phyloP scores from a whole-genome alignment of 495 filamentous ascomycete genomes.

The Tuber brumale region DNA sequence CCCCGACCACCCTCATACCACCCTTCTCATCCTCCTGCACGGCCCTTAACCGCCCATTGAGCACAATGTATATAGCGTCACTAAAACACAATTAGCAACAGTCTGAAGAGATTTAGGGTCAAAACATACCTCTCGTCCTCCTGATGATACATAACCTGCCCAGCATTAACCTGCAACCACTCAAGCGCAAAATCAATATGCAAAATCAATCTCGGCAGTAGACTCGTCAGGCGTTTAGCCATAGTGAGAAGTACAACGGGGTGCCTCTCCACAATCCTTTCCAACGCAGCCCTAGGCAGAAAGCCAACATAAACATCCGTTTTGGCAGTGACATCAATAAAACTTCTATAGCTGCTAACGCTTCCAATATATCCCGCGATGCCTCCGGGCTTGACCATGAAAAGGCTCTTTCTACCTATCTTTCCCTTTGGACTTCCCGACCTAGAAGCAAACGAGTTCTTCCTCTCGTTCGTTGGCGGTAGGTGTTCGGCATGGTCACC shows the following conservation, averaged over 20 bases:
- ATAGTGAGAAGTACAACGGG: constrained; percentile 89
- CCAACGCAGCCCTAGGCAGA: constrained; percentile 74
- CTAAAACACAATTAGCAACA: constrained; percentile 41
- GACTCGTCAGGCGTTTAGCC: constrained; percentile 84
- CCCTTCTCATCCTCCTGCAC: constrained; percentile 71
- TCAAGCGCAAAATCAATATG: constrained; percentile 98
- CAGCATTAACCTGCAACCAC: constrained; percentile 93
- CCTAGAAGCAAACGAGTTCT: constrained; percentile 39
- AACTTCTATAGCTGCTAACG: constrained; percentile 88
- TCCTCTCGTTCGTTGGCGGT: constrained; percentile 23
- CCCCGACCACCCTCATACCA: constrained; percentile 80
- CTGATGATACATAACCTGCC: constrained; percentile 89
- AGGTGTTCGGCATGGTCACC: constrained; percentile 19
- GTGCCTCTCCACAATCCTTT: constrained; percentile 84
- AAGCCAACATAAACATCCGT: constrained; percentile 99
- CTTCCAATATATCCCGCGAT: constrained; percentile 91
- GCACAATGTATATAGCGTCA: constrained; percentile 95
- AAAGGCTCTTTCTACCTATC: constrained; percentile 63
- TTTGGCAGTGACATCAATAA: constrained; percentile 93
- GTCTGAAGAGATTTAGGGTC: background rate
- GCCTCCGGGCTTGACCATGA: constrained; percentile 88
- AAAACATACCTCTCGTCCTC: constrained; percentile 62
- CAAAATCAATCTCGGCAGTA: constrained; percentile 83
- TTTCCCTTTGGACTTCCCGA: constrained; percentile 42
- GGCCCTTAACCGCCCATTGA: constrained; percentile 81